Conservation (phyloP, 768 basidiomycete genomes). For the Lactarius deliciosus region DNA sequence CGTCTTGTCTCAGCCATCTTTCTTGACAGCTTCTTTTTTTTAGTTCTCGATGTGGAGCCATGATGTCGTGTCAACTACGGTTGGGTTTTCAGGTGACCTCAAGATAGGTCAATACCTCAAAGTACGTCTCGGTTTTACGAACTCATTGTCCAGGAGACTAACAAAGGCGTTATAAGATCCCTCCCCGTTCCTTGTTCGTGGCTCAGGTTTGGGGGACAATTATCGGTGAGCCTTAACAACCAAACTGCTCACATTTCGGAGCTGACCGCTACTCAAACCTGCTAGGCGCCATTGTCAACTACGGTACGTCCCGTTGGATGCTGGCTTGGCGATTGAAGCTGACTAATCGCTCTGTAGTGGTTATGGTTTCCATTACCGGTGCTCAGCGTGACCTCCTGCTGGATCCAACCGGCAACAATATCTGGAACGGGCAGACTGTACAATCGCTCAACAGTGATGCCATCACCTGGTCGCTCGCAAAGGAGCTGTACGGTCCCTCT, state of each 20-base stretch:
- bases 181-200: slow-evolving; percentile 63
- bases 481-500: slow-evolving; percentile 51
- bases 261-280: not conserved
- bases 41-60: slow-evolving; percentile 72
- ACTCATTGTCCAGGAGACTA: not conserved
- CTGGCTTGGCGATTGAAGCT: slow-evolving; percentile 31
- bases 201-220: slow-evolving; percentile 68
- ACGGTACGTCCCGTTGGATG: slow-evolving; percentile 29
- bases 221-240: slow-evolving; percentile 39
- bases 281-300: slow-evolving; percentile 39
- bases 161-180: slow-evolving; percentile 47
- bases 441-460: slow-evolving; percentile 58
- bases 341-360: slow-evolving; percentile 37
- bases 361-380: slow-evolving; percentile 57
- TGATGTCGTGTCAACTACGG: slow-evolving; percentile 55
- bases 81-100: slow-evolving; percentile 52
- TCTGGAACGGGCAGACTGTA: slow-evolving; percentile 45
- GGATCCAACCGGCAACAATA: slow-evolving; percentile 53
- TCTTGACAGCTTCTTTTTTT: not conserved
- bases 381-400: slow-evolving; percentile 55
- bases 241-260: not conserved
- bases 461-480: slow-evolving; percentile 64
- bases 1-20: not conserved
- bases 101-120: slow-evolving; percentile 54
- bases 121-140: slow-evolving; percentile 6